Evolutionary conservation across 176 grass and related monocot genomes (phyloP).

Genomic region (Metroxylon sagu): DNA sequence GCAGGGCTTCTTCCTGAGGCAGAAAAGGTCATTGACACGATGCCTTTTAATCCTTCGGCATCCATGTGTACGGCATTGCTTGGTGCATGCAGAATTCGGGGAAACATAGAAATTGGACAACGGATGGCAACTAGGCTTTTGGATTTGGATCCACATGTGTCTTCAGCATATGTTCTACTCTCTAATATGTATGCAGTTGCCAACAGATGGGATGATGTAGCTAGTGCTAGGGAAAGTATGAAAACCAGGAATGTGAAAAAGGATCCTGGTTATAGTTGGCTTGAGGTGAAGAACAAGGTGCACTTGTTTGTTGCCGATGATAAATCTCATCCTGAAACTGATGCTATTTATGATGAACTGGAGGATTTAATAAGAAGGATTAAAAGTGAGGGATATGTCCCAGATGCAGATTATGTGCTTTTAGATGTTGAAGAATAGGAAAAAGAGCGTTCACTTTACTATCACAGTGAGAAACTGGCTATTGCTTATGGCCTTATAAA

Average conservation of each 20-base stretch:
- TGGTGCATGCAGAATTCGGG: conserved; percentile 22
- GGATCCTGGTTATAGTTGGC: conserved; percentile 24
- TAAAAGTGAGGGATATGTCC: conserved; percentile 20
- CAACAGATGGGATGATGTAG: conserved; percentile 15
- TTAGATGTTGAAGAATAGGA: conserved; percentile 27
- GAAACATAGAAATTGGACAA: conserved; percentile 20
- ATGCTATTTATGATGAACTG: conserved; percentile 18
- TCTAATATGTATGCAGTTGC: conserved; percentile 26
- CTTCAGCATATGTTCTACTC: conserved; percentile 27
- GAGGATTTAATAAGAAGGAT: conserved; percentile 21
- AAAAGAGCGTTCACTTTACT: conserved; percentile 7
- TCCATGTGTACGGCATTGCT: conserved; percentile 22
- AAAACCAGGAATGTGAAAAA: conserved; percentile 17
- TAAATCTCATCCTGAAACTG: conserved; percentile 12
- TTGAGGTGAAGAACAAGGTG: conserved; percentile 15
- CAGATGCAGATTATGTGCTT: conserved; percentile 15
- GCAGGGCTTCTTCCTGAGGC: conserved; percentile 20
- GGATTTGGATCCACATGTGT: conserved; percentile 17
- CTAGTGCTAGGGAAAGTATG: conserved; percentile 20
- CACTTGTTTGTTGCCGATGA: conserved; percentile 21
- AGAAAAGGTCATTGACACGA: conserved; percentile 15
- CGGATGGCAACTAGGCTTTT: conserved; percentile 24
- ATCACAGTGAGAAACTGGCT: conserved; percentile 24
- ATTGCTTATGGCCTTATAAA: conserved; percentile 21
- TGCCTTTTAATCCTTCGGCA: conserved; percentile 24